Conservation (phyloP, 768 basidiomycete species). For the Tulasnella sp. region DNA sequence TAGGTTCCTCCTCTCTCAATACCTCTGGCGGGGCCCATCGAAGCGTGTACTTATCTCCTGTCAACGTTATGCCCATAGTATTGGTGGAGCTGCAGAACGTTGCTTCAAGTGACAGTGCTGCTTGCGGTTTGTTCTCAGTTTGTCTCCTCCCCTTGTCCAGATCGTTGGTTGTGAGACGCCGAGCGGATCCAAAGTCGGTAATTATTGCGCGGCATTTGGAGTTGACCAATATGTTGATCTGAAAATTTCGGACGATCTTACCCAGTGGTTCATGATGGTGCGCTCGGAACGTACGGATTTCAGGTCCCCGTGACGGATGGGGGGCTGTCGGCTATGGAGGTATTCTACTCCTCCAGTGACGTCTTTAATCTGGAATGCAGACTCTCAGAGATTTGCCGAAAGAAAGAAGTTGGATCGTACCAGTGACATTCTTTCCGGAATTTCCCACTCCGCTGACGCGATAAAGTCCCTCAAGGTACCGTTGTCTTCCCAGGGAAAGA, state of each 20-base stretch:
- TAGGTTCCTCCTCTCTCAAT: not conserved
- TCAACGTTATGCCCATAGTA: not conserved
- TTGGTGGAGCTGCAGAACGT: not conserved
- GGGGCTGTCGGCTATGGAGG: not conserved
- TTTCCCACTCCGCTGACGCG: not conserved
- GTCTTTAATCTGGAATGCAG: not conserved
- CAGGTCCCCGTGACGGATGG: not conserved
- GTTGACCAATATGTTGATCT: not conserved
- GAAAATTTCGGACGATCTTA: not conserved
- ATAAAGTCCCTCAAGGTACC: not conserved
- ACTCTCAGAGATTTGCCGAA: not conserved
- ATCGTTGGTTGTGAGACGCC: not conserved
- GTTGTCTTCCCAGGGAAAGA: not conserved
- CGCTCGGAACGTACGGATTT: not conserved
- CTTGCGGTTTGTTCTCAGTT: not conserved
- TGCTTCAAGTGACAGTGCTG: not conserved
- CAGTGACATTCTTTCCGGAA: not conserved
- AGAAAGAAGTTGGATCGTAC: not conserved
- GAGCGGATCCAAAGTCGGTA: not conserved
- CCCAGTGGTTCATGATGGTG: not conserved
- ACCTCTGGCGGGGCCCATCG: not conserved
- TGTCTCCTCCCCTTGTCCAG: not conserved
- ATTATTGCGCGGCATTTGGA: not conserved
- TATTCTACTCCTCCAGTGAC: not conserved
- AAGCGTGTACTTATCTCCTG: not conserved